Evolutionary conservation across 1,284 basidiomycete species (phyloP).

Genomic region (Singerocomus rubriflavus): DNA sequence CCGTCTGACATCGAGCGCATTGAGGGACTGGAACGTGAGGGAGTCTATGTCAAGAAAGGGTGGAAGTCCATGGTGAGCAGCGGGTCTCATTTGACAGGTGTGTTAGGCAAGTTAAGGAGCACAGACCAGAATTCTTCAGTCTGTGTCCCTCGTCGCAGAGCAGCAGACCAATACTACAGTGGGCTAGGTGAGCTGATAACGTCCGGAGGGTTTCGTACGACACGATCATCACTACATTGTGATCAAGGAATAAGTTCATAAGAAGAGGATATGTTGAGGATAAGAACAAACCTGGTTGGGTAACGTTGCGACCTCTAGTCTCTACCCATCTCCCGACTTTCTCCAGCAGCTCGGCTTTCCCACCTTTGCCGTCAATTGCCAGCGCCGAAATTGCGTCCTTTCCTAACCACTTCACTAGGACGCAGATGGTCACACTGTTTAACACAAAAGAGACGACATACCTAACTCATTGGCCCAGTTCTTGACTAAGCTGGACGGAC

Average conservation of each 20-base stretch:
- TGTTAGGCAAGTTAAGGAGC: slow-evolving; percentile 3
- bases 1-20: slow-evolving; percentile 84
- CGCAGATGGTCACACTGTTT: slow-evolving; percentile 1
- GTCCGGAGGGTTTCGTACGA: slow-evolving; percentile 97
- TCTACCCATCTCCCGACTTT: slow-evolving; percentile 86
- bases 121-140: slow-evolving; percentile 90
- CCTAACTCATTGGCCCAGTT: slow-evolving; percentile 99
- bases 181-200: slow-evolving; percentile 70
- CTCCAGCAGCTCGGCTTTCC: slow-evolving; percentile 75
- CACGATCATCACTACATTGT: slow-evolving; percentile 87
- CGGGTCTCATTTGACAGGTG: neutral
- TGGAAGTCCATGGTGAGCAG: slow-evolving; percentile 12
- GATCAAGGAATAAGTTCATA: neutral
- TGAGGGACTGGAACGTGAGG: slow-evolving; percentile 86
- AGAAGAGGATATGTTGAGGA: neutral
- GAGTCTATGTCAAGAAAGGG: slow-evolving; percentile 54
- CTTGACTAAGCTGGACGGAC: slow-evolving; percentile 93
- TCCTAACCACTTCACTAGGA: slow-evolving; percentile 88
- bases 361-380: slow-evolving; percentile 88
- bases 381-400: slow-evolving; percentile 77
- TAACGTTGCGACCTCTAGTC: slow-evolving; percentile 81
- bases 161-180: slow-evolving; percentile 84
- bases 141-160: slow-evolving; percentile 98
- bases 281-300: slow-evolving; percentile 71
- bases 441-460: slow-evolving; percentile 32